Percentiles rank a stretch among this genome's conserved stretches.
These are phyloP conservation scores for Tetracentron sinense DNA, from an alignment of 164 flowering plant species.

Conservation along the genomic window DNA sequence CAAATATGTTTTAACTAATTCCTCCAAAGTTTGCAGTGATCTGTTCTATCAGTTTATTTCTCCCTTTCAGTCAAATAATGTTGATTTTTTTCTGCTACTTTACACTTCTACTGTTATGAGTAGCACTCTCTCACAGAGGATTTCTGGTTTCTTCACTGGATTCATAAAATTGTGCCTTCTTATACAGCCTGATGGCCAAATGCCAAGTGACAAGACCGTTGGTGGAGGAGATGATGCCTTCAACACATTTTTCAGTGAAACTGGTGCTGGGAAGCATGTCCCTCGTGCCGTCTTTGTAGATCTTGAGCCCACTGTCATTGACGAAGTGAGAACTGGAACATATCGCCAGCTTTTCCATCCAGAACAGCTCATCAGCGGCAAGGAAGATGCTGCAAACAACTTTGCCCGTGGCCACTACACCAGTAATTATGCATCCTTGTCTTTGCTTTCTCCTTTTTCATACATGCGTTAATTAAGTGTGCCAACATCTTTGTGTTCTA, in stretches of 20 bases:
- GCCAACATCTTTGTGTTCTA: background rate
- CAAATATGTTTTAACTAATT: no score
- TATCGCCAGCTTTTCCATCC: slow-evolving; percentile 62
- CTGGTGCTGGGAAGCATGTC: slow-evolving; percentile 60
- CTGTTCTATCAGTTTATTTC: no score
- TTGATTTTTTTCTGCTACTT: no score
- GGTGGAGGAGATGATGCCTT: slow-evolving; percentile 85
- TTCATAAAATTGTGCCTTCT: background rate
- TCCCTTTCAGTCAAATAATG: no score
- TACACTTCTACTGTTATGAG: no score
- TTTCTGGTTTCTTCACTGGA: background rate
- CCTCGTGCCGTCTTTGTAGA: slow-evolving; percentile 59
- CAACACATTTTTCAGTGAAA: slow-evolving; percentile 74
- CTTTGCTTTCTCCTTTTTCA: background rate
- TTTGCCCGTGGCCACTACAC: slow-evolving; percentile 70
- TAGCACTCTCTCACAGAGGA: no score
- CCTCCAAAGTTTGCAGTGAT: no score
- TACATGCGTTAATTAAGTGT: no score
- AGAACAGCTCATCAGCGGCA: slow-evolving; percentile 62
- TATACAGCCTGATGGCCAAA: slow-evolving; percentile 74
- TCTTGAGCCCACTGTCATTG: slow-evolving; percentile 66
- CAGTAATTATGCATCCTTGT: slow-evolving; percentile 32
- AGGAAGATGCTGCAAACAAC: slow-evolving; percentile 66
- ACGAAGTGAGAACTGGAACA: slow-evolving; percentile 57
- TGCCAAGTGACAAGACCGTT: slow-evolving; percentile 71